Evolutionary conservation across 2,329 filamentous ascomycete genomes (phyloP).

Genomic region (Stagonosporopsis cucurbitacearum): DNA sequence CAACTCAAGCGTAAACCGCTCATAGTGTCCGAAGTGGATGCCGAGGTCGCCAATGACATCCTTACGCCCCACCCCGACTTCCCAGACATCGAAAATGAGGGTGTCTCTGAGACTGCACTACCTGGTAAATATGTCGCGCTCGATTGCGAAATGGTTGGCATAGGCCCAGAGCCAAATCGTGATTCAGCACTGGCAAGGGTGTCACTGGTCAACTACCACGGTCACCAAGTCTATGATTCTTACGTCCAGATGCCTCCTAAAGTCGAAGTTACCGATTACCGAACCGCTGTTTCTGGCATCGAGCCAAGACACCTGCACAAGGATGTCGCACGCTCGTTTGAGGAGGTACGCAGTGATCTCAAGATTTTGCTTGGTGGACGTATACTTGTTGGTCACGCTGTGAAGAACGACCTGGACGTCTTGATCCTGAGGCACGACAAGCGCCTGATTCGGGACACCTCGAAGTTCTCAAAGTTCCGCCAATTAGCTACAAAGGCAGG

Average conservation of each 20-base stretch:
- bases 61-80: constrained; percentile 52
- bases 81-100: constrained; percentile 53
- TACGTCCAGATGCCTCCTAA: constrained; percentile 75
- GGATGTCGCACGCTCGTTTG: constrained; percentile 62
- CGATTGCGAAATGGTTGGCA: constrained; percentile 98
- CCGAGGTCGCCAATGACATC: constrained; percentile 61
- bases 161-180: constrained; percentile 68
- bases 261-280: constrained; percentile 85
- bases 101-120: constrained; percentile 62
- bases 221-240: constrained; percentile 90
- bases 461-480: constrained; percentile 75
- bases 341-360: constrained; percentile 77
- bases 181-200: constrained; percentile 83
- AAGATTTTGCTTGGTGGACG: constrained; percentile 71
- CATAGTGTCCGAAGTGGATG: constrained; percentile 59
- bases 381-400: constrained; percentile 82
- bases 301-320: constrained; percentile 71
- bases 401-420: constrained; percentile 77
- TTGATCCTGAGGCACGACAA: constrained; percentile 80
- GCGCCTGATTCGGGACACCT: constrained; percentile 83
- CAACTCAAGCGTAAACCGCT: constrained; percentile 54
- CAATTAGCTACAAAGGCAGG: constrained; percentile 67
- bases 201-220: constrained; percentile 92
- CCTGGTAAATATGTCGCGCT: constrained; percentile 90
- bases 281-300: constrained; percentile 85